Percentiles rank a stretch among this genome's conserved stretches.
Evolutionary conservation across 2,329 filamentous ascomycete genomes (phyloP).

Genomic region (Colletotrichum orbiculare): DNA sequence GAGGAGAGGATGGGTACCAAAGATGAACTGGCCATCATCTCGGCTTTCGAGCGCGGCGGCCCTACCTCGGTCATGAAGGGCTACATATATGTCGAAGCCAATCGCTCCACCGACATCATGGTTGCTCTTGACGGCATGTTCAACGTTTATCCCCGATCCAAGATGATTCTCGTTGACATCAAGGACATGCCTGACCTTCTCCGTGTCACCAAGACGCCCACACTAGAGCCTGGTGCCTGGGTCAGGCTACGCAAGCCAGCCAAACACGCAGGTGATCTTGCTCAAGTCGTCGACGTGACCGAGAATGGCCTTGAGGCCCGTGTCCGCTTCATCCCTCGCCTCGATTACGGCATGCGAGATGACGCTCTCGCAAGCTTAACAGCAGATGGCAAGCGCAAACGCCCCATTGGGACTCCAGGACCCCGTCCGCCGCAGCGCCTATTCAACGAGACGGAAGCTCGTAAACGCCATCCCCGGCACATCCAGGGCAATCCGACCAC

Average conservation of each 20-base stretch:
- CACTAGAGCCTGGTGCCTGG: constrained; percentile 88
- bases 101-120: constrained; percentile 86
- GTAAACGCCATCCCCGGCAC: constrained; percentile 80
- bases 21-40: constrained; percentile 85
- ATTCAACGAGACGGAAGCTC: constrained; percentile 93
- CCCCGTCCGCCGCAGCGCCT: constrained; percentile 86
- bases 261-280: constrained; percentile 89
- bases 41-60: constrained; percentile 89
- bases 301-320: constrained; percentile 91
- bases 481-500: constrained; percentile 77
- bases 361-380: constrained; percentile 64
- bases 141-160: constrained; percentile 89
- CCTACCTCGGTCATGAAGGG: constrained; percentile 86
- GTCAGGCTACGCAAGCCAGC: constrained; percentile 85
- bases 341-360: constrained; percentile 92
- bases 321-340: constrained; percentile 86
- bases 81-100: constrained; percentile 94
- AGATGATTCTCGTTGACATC: constrained; percentile 89
- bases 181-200: constrained; percentile 99
- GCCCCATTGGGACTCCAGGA: constrained; percentile 66
- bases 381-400: constrained; percentile 82
- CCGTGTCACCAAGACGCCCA: constrained; percentile 86
- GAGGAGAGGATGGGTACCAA: constrained; percentile 83
- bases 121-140: constrained; percentile 84
- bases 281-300: constrained; percentile 91